phyloP scores from a whole-genome alignment of 345 rosid species.

The Moricandia moricandioides region DNA sequence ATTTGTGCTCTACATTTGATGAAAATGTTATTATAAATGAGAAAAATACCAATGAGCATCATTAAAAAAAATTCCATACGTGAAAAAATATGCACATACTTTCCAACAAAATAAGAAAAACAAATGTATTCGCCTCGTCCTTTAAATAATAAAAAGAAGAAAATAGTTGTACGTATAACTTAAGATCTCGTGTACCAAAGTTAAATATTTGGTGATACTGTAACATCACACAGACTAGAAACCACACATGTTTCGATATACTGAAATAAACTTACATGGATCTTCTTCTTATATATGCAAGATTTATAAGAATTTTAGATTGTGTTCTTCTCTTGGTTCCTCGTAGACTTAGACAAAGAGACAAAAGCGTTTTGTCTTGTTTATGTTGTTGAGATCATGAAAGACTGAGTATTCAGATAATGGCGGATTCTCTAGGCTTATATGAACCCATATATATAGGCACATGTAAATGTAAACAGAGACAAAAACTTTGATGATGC shows the following conservation, averaged over 20 bases:
- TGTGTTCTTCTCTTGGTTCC: slow-evolving; percentile 8
- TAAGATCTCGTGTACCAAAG: not conserved
- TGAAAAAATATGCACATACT: slow-evolving; percentile 4
- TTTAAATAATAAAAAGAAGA: not conserved
- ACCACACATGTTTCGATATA: not conserved
- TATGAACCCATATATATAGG: slow-evolving; percentile 22
- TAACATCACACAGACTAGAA: not conserved
- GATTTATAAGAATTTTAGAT: not conserved
- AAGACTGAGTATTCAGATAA: slow-evolving; percentile 19
- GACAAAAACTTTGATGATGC: slow-evolving; percentile 34
- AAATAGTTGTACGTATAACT: not conserved
- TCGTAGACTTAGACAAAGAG: slow-evolving; percentile 19
- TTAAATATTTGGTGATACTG: not conserved
- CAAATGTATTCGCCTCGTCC: not conserved
- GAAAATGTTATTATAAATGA: not conserved
- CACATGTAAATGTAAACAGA: slow-evolving; percentile 28
- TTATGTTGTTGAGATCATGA: slow-evolving; percentile 19
- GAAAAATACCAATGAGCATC: not conserved
- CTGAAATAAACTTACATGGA: slow-evolving; percentile 29
- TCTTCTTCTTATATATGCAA: slow-evolving; percentile 22
- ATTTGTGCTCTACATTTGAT: not conserved
- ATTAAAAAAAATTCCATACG: not conserved
- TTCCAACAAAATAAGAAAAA: not conserved
- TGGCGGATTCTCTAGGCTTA: slow-evolving; percentile 35
- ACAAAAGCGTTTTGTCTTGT: slow-evolving; percentile 35